A percentile compares a stretch with the other conserved stretches of the same genome.
These are phyloP conservation scores for Citrullus amarus DNA, from an alignment of 306 rosid genomes.

Conservation along the genomic window DNA sequence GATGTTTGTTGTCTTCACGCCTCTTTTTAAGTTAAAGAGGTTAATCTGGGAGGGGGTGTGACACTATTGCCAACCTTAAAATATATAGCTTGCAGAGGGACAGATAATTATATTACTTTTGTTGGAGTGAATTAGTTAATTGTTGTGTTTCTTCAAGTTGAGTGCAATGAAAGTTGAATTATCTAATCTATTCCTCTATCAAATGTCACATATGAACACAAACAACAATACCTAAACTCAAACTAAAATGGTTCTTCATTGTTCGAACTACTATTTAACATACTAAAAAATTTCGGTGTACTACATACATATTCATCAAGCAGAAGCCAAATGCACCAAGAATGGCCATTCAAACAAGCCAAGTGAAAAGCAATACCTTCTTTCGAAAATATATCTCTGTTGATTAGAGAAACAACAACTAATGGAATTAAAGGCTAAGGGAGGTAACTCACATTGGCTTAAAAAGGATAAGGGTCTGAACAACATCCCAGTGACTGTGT, in stretches of 20 bases:
- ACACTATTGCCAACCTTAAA: too few species aligned
- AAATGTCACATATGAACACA: neutral
- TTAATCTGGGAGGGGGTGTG: too few species aligned
- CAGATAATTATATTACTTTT: too few species aligned
- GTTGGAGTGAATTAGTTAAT: too few species aligned
- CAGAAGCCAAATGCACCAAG: slow-evolving; percentile 74
- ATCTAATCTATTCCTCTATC: too few species aligned
- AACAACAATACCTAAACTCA: slow-evolving; percentile 45
- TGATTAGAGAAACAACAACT: slow-evolving; percentile 11
- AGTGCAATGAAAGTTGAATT: too few species aligned
- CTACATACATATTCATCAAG: slow-evolving; percentile 81
- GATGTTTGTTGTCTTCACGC: too few species aligned
- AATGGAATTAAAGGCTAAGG: neutral
- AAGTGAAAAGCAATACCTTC: slow-evolving; percentile 94
- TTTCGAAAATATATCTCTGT: slow-evolving; percentile 64
- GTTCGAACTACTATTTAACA: slow-evolving; percentile 19
- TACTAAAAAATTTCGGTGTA: slow-evolving; percentile 45
- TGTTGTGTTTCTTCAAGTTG: too few species aligned
- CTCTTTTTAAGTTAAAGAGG: too few species aligned
- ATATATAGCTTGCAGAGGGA: too few species aligned
- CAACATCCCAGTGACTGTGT: slow-evolving; percentile 98
- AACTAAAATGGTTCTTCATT: slow-evolving; percentile 33
- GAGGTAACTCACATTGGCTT: slow-evolving; percentile 54
- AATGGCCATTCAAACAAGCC: slow-evolving; percentile 89
- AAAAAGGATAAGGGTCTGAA: slow-evolving; percentile 56